Evolutionary conservation across 1,284 basidiomycete genomes (phyloP), one percentile per base, ranked within the genome.

Genomic region (Porogramme epimiltina): DNA sequence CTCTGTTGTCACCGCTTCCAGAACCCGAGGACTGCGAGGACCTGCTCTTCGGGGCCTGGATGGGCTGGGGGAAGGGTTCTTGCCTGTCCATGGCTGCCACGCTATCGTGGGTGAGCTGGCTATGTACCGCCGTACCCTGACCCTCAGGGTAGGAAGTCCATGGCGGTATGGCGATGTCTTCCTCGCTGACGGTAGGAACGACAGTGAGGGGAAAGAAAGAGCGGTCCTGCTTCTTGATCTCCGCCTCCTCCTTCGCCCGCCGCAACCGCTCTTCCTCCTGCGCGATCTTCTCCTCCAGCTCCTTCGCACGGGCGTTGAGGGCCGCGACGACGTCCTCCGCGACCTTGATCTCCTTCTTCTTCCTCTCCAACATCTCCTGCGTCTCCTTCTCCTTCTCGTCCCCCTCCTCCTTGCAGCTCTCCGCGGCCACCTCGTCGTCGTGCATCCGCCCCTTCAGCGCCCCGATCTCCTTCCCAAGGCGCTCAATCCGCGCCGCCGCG

Each of bases 381-480:
- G 87, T 56, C 51, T 71, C 65, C 44, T 66, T 64, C 49, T 80
- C 78, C 51, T 76, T 73, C 45, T 68, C 54, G 28, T 59, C 71
- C 36, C 71, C 67, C 42, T 73, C 71, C 38, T 70, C 71, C 49
- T 77, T 74, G 54, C 70, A 73, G 26, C 76, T 66, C 20, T 68
- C 72, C 58, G 89, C 75, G 49, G 79, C 75, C 16, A 71, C 73
- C 56, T 73, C 73, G 62, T 90, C 85, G 34, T 77, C 74, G 18
- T 65, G 62, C 59, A 84, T 75, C 40, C 77, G 77, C 48, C 77
- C 72, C 58, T 79, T 80, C 38, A 95, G 63, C 46, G 71, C 73
- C 46, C 70, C 72, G 41, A 95, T 89, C 66, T 95, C 88, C 54
- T 77, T 74, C 56, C 85, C 81, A 36, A 94, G 74, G 59, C 78